These are phyloP conservation scores for Aspergillus novofumigatus DNA, from an alignment of 2,329 filamentous ascomycete genomes.

Conservation along the genomic window DNA sequence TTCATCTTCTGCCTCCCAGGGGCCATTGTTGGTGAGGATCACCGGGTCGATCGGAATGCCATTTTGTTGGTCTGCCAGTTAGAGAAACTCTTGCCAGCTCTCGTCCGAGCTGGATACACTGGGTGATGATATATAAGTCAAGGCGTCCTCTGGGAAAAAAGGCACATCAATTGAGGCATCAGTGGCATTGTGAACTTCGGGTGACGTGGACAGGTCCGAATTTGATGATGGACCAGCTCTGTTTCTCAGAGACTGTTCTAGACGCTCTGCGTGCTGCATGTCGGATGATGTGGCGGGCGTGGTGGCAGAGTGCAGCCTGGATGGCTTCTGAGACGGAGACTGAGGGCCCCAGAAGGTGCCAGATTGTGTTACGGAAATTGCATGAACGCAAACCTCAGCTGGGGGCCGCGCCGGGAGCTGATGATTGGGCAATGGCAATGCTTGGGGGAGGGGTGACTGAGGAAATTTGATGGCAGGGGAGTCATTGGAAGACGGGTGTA, in stretches of 20 bases:
- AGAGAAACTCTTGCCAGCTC: slow-evolving; percentile 1
- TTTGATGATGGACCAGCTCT: background rate
- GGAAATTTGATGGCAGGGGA: slow-evolving; percentile 2
- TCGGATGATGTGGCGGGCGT: background rate
- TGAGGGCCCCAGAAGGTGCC: background rate
- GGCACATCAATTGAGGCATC: slow-evolving; percentile 1
- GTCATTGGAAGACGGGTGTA: slow-evolving; percentile 1
- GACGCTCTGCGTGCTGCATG: background rate
- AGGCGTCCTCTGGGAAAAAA: slow-evolving; percentile 1
- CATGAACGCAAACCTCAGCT: slow-evolving; percentile 12
- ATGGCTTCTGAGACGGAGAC: background rate
- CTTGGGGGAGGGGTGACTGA: slow-evolving; percentile 2
- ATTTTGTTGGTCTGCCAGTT: slow-evolving; percentile 1
- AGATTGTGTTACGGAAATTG: background rate
- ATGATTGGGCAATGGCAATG: slow-evolving; percentile 9
- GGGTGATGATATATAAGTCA: background rate
- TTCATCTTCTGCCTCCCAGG: slow-evolving; percentile 1
- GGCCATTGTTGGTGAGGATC: slow-evolving; percentile 5
- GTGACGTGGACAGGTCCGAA: background rate
- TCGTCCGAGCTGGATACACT: slow-evolving; percentile 3
- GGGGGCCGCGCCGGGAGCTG: slow-evolving; percentile 12
- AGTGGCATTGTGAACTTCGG: background rate
- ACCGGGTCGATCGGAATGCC: slow-evolving; percentile 4
- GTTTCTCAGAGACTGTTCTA: background rate
- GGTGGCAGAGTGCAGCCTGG: background rate